A percentile compares a stretch with the other conserved stretches of the same genome.
Conservation (phyloP, 163 green algal species). For the Smithsoniella earleae region DNA sequence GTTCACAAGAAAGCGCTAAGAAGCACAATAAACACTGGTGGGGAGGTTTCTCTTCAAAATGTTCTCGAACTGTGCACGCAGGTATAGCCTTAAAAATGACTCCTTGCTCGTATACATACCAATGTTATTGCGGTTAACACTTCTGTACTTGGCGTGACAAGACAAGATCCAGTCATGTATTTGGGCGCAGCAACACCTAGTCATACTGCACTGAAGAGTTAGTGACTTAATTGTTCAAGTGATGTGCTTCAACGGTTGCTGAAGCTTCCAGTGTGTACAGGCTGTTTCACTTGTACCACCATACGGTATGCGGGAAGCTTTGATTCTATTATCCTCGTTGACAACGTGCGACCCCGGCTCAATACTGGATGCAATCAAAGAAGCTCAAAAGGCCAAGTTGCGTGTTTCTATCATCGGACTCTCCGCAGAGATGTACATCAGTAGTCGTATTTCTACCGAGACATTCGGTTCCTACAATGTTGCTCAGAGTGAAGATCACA, state of each 20-base stretch:
- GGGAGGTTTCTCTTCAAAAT: conserved; percentile 82
- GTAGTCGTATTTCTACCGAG: conserved; percentile 52
- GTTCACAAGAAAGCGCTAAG: conserved; percentile 64
- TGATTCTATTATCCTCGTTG: conserved; percentile 71
- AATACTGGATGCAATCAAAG: conserved; percentile 61
- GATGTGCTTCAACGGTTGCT: no score
- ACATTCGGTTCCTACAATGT: conserved; percentile 79
- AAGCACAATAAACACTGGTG: conserved; percentile 42
- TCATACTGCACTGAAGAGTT: no score
- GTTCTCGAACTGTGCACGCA: conserved; percentile 53
- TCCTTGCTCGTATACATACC: no score
- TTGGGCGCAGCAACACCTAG: no score
- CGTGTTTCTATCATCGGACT: conserved; percentile 79
- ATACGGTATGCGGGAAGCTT: conserved; percentile 80
- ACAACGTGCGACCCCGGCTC: conserved; percentile 84
- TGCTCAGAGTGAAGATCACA: conserved; percentile 51
- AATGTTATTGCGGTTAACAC: no score
- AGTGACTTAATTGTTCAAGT: no score
- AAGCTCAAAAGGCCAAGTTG: conserved; percentile 52
- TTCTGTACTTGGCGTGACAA: no score
- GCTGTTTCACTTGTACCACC: conserved; percentile 50
- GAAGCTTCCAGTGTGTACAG: no score
- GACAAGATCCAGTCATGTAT: no score
- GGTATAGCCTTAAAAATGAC: conserved; percentile 42
- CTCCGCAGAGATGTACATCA: conserved; percentile 83